A percentile compares a stretch with the other conserved stretches of the same genome.
These are phyloP conservation scores for Leccinum uliginosum DNA, from an alignment of 768 basidiomycete genomes.

Conservation along the genomic window DNA sequence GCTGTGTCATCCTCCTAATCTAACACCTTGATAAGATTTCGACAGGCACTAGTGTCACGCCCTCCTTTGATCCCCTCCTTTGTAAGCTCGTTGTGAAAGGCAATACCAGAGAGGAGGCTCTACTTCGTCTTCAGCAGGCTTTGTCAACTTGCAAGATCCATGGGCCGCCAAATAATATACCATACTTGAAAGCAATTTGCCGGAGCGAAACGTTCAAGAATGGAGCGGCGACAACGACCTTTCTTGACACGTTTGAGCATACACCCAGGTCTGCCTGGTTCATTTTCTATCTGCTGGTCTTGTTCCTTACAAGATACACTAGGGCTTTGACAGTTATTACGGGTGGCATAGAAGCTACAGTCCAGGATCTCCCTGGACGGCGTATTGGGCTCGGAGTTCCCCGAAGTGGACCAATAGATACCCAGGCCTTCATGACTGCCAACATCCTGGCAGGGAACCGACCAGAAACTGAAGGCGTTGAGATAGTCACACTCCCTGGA, in stretches of 20 bases:
- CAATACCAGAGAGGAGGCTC: conserved; percentile 40
- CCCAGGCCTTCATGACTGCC: conserved; percentile 48
- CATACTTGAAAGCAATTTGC: conserved; percentile 46
- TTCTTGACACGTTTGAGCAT: conserved; percentile 43
- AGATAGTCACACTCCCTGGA: conserved; percentile 46
- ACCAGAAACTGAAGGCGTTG: conserved; percentile 48
- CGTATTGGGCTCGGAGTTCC: conserved; percentile 55
- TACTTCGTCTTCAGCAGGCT: conserved; percentile 37
- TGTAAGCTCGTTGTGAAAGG: conserved; percentile 58
- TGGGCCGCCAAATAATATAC: conserved; percentile 60
- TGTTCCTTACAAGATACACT: background rate
- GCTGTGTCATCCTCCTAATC: background rate
- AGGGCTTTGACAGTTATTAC: conserved; percentile 52
- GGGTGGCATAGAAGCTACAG: conserved; percentile 51
- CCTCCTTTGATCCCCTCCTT: conserved; percentile 55
- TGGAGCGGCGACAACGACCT: conserved; percentile 47
- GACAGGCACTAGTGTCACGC: conserved; percentile 47
- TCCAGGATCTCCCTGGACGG: conserved; percentile 55
- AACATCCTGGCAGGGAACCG: conserved; percentile 58
- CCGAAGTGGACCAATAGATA: conserved; percentile 61
- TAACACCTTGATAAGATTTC: conserved; percentile 33
- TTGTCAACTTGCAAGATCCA: conserved; percentile 40
- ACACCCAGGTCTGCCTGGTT: conserved; percentile 33
- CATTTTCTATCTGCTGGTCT: background rate
- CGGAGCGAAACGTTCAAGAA: conserved; percentile 33